phyloP scores from a whole-genome alignment of 1,139 yeast species.

The Barnettozyma hawaiiensis region DNA sequence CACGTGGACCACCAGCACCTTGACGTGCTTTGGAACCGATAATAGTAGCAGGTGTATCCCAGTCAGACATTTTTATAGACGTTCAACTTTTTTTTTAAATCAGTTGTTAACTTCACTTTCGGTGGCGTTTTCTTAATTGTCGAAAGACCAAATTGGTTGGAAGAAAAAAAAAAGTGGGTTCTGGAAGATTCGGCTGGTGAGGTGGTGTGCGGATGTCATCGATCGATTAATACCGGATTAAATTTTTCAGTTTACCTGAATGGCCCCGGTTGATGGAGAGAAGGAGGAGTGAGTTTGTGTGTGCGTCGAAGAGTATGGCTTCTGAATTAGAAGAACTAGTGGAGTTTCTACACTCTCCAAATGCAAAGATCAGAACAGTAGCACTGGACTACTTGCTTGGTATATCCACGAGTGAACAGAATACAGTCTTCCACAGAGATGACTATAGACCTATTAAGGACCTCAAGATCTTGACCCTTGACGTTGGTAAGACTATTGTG shows the following conservation, averaged over 20 bases:
- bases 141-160: too few species aligned
- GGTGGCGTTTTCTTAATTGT: background rate
- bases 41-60: conserved; percentile 77
- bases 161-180: background rate
- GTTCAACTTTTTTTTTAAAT: too few species aligned
- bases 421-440: conserved; percentile 62
- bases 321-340: conserved; percentile 47
- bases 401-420: conserved; percentile 65
- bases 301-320: too few species aligned
- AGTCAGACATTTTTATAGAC: conserved; percentile 64
- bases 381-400: conserved; percentile 86
- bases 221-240: too few species aligned
- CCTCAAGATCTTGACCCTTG: conserved; percentile 52
- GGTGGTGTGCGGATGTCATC: conserved; percentile 4
- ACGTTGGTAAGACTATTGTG: conserved; percentile 49
- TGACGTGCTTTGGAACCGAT: conserved; percentile 86
- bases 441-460: conserved; percentile 71
- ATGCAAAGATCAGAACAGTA: conserved; percentile 75
- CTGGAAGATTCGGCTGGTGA: conserved; percentile 7
- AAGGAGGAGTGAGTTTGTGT: too few species aligned
- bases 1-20: conserved; percentile 87
- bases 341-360: conserved; percentile 75
- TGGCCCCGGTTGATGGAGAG: too few species aligned
- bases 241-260: conserved; percentile 1
- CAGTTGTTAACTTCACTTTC: too few species aligned